phyloP scores from a whole-genome alignment of 768 basidiomycete genomes.

The Suillus weaverae region DNA sequence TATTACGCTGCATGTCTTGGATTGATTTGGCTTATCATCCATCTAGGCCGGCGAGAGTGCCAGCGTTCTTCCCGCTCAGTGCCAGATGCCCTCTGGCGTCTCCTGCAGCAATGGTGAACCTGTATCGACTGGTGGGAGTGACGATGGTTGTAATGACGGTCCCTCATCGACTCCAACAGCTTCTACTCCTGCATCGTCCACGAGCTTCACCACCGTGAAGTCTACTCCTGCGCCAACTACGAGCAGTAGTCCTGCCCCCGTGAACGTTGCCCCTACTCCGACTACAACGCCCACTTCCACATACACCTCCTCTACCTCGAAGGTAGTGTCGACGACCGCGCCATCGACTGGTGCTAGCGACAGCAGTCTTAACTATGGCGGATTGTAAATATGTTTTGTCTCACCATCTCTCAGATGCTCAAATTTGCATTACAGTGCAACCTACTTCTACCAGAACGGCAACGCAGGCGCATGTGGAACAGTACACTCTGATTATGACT shows the following conservation, averaged over 20 bases:
- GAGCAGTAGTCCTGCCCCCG: neutral
- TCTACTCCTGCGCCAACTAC: neutral
- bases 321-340: neutral
- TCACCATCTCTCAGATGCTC: neutral
- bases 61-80: constrained; percentile 49
- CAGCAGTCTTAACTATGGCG: constrained; percentile 34
- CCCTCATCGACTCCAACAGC: constrained; percentile 18
- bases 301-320: neutral
- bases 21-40: constrained; percentile 4
- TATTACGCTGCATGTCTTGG: constrained; percentile 2
- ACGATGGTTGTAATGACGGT: constrained; percentile 35
- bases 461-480: constrained; percentile 79
- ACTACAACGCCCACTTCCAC: constrained; percentile 1
- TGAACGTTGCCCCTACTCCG: neutral
- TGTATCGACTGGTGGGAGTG: constrained; percentile 24
- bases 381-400: constrained; percentile 40
- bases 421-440: constrained; percentile 43
- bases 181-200: constrained; percentile 14
- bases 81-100: constrained; percentile 42
- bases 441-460: constrained; percentile 71
- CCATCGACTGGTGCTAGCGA: constrained; percentile 10
- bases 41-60: constrained; percentile 53
- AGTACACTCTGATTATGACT: constrained; percentile 52
- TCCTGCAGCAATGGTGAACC: constrained; percentile 19
- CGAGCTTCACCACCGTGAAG: neutral